Conservation (phyloP, 2,329 filamentous ascomycete species). For the Ophiocordyceps polyrhachis-furcata region DNA sequence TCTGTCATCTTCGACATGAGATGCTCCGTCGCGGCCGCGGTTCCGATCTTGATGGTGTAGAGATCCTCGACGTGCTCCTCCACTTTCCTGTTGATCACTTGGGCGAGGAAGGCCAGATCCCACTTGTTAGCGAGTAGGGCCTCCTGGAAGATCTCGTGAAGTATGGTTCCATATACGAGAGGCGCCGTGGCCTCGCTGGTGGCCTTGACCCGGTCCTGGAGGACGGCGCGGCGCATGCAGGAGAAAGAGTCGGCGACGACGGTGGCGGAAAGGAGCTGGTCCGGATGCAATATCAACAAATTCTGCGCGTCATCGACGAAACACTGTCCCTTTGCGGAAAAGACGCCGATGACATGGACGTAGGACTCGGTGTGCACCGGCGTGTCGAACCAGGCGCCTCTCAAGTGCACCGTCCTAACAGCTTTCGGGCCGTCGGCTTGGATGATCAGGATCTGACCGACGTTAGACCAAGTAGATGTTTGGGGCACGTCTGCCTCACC, state of each 20-base stretch:
- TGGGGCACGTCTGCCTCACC: slow-evolving; percentile 23
- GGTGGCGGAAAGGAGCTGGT: slow-evolving; percentile 87
- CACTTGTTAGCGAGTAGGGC: slow-evolving; percentile 70
- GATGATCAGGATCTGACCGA: slow-evolving; percentile 53
- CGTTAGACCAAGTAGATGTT: slow-evolving; percentile 4
- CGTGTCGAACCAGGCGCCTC: slow-evolving; percentile 76
- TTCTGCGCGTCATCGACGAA: slow-evolving; percentile 66
- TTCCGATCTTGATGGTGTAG: slow-evolving; percentile 66
- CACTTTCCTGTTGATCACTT: slow-evolving; percentile 50
- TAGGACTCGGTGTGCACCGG: slow-evolving; percentile 55
- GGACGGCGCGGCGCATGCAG: slow-evolving; percentile 74
- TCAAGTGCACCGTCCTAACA: slow-evolving; percentile 52
- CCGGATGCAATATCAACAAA: slow-evolving; percentile 81
- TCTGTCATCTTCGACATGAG: slow-evolving; percentile 68
- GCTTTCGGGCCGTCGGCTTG: slow-evolving; percentile 55
- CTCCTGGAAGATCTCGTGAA: slow-evolving; percentile 91
- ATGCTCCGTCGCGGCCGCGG: slow-evolving; percentile 57
- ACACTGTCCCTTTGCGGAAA: slow-evolving; percentile 51
- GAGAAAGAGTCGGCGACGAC: slow-evolving; percentile 93
- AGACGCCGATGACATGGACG: slow-evolving; percentile 72
- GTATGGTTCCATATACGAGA: slow-evolving; percentile 78
- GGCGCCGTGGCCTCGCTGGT: slow-evolving; percentile 63
- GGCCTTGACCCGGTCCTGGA: slow-evolving; percentile 89
- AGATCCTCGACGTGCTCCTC: slow-evolving; percentile 70
- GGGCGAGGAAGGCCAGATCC: slow-evolving; percentile 48